These are phyloP conservation scores for Clitocybe nebularis DNA, from an alignment of 1,284 basidiomycete species.

Conservation along the genomic window DNA sequence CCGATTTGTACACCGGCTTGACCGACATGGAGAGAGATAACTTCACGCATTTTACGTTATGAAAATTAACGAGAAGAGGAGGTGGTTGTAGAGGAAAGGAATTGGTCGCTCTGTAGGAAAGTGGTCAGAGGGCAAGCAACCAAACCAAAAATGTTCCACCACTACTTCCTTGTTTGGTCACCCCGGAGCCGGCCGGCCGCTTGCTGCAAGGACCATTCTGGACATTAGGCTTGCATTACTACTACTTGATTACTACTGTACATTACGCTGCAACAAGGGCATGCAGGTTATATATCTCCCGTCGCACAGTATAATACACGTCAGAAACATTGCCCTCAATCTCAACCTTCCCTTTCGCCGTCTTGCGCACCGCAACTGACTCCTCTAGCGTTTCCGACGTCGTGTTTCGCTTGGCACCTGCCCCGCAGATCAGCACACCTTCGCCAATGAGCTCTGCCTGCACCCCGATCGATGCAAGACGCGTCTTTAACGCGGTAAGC, in stretches of 20 bases:
- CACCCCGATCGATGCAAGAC: slow-evolving; percentile 70
- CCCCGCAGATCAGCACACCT: slow-evolving; percentile 91
- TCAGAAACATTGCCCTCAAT: slow-evolving; percentile 87
- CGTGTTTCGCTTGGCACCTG: slow-evolving; percentile 45
- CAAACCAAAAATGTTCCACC: slow-evolving; percentile 20
- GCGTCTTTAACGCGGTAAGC: slow-evolving; percentile 79
- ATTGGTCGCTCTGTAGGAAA: slow-evolving; percentile 13
- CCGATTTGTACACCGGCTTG: slow-evolving; percentile 97
- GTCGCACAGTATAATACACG: slow-evolving; percentile 83
- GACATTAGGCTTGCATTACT: slow-evolving; percentile 1
- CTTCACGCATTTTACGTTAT: slow-evolving; percentile 70
- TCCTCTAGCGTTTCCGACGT: slow-evolving; percentile 55
- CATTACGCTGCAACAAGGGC: slow-evolving; percentile 77
- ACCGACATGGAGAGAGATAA: slow-evolving; percentile 92
- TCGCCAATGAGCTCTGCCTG: slow-evolving; percentile 92
- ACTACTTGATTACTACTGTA: no score
- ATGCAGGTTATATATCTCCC: slow-evolving; percentile 85
- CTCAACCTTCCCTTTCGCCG: slow-evolving; percentile 78
- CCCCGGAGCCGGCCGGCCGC: slow-evolving; percentile 11
- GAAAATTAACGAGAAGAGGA: slow-evolving; percentile 8
- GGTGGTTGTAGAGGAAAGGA: slow-evolving; percentile 3
- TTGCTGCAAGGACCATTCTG: not conserved
- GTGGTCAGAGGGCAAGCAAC: slow-evolving; percentile 28
- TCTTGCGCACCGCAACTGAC: slow-evolving; percentile 85
- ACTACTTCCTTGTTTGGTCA: slow-evolving; percentile 22